A percentile compares a stretch with the other conserved stretches of the same genome.
These are phyloP conservation scores for Diplodia sapinea DNA, from an alignment of 2,329 filamentous ascomycete genomes.

Conservation along the genomic window DNA sequence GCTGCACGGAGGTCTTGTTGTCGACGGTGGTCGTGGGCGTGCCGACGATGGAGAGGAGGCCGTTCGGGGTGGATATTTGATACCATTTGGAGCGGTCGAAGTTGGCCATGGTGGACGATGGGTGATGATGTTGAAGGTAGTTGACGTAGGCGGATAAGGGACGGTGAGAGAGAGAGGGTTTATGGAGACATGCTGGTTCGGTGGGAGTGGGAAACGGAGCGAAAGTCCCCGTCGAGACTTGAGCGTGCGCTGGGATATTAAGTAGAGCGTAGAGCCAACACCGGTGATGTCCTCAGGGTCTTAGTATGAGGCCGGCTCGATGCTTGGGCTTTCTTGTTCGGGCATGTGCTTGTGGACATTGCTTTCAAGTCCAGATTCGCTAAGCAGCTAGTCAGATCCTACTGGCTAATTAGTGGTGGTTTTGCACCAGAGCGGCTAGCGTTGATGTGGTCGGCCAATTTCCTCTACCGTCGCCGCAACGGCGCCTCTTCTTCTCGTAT, in stretches of 20 bases:
- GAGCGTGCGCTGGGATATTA: no score
- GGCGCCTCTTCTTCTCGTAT: no score
- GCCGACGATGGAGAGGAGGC: slow-evolving; percentile 20
- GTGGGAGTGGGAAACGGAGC: no score
- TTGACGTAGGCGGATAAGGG: no score
- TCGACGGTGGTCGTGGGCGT: neutral
- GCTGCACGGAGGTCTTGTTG: slow-evolving; percentile 2
- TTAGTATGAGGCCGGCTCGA: neutral
- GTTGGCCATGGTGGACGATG: neutral
- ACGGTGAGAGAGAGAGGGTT: no score
- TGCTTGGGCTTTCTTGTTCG: neutral
- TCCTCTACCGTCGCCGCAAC: no score
- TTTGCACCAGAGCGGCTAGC: neutral
- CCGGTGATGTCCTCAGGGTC: no score
- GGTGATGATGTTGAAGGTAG: no score
- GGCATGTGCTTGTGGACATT: neutral
- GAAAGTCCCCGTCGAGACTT: no score
- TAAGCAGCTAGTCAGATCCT: neutral
- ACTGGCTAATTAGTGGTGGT: neutral
- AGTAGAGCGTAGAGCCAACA: no score
- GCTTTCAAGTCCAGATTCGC: neutral
- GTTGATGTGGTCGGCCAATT: neutral
- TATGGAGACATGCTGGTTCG: no score
- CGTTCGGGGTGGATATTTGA: slow-evolving; percentile 9
- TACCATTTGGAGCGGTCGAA: slow-evolving; percentile 31